Conservation (phyloP, 1,284 basidiomycete species). For the Naganishia sp. region DNA sequence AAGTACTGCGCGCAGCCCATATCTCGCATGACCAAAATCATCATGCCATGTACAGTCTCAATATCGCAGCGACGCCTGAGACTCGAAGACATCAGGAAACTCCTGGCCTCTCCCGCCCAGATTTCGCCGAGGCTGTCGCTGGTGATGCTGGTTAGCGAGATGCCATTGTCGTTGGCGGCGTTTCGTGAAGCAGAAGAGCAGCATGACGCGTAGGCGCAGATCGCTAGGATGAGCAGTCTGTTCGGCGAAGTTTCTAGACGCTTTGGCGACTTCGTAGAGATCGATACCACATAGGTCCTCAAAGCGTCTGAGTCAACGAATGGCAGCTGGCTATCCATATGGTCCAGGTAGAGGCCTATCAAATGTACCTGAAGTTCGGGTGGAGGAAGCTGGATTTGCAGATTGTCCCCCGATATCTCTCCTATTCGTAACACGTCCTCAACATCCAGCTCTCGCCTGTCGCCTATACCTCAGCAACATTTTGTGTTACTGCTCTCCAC, state of each 20-base stretch:
- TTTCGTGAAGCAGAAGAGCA: conserved; percentile 19
- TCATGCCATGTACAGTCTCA: conserved; percentile 28
- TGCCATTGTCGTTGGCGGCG: conserved; percentile 5
- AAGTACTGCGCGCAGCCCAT: conserved; percentile 30
- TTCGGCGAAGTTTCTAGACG: conserved; percentile 14
- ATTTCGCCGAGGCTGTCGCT: conserved; percentile 29
- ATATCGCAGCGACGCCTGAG: conserved; percentile 25
- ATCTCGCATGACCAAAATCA: conserved; percentile 29
- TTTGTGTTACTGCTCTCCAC: too few species aligned
- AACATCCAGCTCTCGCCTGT: conserved; percentile 22
- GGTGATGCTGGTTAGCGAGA: conserved; percentile 20
- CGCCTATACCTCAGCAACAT: too few species aligned
- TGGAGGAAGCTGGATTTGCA: conserved; percentile 31
- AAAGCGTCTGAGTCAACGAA: conserved; percentile 21
- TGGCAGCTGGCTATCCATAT: conserved; percentile 24
- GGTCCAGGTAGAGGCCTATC: conserved; percentile 23
- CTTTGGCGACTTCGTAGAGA: conserved; percentile 10
- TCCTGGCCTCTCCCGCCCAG: conserved; percentile 30
- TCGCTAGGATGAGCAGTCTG: conserved; percentile 23
- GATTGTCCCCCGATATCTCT: conserved; percentile 18
- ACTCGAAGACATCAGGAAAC: conserved; percentile 25
- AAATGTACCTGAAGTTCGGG: conserved; percentile 27
- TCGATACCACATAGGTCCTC: conserved; percentile 7
- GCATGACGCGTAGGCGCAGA: conserved; percentile 31
- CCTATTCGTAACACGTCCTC: conserved; percentile 26